A percentile compares a stretch with the other conserved stretches of the same genome.
Evolutionary conservation across 2,329 filamentous ascomycete species (phyloP).

Genomic region (Colletotrichum cordylinicola): DNA sequence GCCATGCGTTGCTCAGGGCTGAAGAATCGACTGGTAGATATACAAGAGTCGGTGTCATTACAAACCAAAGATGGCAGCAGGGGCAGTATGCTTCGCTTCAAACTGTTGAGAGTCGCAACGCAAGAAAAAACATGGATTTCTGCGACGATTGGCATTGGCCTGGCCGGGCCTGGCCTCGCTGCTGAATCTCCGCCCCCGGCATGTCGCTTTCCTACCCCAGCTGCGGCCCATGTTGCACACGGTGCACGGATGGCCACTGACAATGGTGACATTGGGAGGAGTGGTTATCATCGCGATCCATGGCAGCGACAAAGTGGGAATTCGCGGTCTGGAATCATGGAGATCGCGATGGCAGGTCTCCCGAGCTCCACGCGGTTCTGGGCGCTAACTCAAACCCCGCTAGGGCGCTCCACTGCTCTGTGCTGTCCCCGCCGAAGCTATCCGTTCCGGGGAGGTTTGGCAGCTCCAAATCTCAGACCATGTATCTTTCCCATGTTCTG

Average conservation of each 20-base stretch:
- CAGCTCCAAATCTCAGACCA: neutral
- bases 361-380: neutral
- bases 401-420: neutral
- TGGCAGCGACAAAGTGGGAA: neutral
- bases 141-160: neutral
- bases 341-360: conserved; percentile 12
- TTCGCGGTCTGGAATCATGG: conserved; percentile 9
- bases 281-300: neutral
- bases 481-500: conserved; percentile 10
- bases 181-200: neutral
- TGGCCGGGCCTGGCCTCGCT: neutral
- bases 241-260: neutral
- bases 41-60: neutral
- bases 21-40: neutral
- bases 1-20: neutral
- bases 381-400: neutral
- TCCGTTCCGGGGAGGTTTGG: conserved; percentile 11
- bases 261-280: neutral
- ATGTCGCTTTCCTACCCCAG: neutral
- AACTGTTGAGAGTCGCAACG: neutral
- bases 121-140: neutral
- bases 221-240: neutral
- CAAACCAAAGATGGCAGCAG: neutral
- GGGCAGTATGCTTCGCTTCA: neutral
- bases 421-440: conserved; percentile 15